These are phyloP conservation scores for Flaveria trinervia DNA, from an alignment of 129 eudicot species.

Conservation along the genomic window DNA sequence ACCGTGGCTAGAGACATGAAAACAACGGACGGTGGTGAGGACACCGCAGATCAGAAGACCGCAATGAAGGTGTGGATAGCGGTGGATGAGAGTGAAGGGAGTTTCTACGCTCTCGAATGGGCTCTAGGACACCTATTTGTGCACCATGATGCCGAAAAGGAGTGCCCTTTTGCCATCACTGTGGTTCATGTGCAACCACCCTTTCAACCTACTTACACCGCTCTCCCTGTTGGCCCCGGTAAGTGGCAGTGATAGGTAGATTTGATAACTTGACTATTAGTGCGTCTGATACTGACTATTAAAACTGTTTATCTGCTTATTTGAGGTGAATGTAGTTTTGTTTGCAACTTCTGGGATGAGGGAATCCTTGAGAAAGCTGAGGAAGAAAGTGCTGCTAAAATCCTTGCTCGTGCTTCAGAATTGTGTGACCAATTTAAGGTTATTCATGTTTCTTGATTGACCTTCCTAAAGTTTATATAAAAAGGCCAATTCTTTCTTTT, in stretches of 20 bases:
- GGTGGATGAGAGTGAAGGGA: constrained; percentile 38
- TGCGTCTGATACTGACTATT: not conserved
- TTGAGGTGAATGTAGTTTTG: constrained; percentile 27
- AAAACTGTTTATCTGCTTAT: not conserved
- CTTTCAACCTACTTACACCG: constrained; percentile 38
- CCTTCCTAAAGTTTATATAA: not conserved
- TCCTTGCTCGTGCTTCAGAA: constrained; percentile 55
- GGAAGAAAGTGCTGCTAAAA: constrained; percentile 47
- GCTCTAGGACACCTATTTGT: constrained; percentile 32
- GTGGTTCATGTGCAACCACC: constrained; percentile 45
- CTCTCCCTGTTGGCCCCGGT: constrained; percentile 39
- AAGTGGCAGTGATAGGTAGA: not conserved
- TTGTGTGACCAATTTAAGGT: constrained; percentile 46
- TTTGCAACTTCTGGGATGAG: constrained; percentile 52
- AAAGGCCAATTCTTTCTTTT: not conserved
- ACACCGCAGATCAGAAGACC: constrained; percentile 14
- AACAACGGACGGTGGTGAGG: constrained; percentile 2
- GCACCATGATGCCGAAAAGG: constrained; percentile 17
- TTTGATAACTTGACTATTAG: not conserved
- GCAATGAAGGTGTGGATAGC: constrained; percentile 41
- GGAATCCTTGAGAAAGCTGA: constrained; percentile 59
- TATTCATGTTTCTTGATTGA: not conserved
- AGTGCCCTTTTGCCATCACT: constrained; percentile 30
- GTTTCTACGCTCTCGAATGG: constrained; percentile 44
- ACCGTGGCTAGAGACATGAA: constrained; percentile 11